Conservation (phyloP, 2,329 filamentous ascomycete genomes). For the Stenocarpella maydis region DNA sequence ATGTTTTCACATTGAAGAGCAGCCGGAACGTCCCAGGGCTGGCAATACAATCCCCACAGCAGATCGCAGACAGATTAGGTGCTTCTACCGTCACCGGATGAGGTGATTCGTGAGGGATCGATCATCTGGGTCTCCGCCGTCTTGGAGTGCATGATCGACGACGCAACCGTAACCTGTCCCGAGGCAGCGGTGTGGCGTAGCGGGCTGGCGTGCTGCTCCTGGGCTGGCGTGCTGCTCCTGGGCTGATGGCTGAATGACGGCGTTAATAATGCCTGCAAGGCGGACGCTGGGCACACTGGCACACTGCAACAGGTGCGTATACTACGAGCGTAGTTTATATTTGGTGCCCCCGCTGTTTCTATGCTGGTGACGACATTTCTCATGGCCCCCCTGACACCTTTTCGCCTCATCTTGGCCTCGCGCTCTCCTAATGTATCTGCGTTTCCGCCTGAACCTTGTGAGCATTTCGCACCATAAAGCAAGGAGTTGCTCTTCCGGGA, state of each 20-base stretch:
- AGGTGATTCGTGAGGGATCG: slow-evolving; percentile 12
- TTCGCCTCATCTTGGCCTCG: slow-evolving; percentile 18
- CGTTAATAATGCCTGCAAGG: background rate
- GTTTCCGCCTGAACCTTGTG: background rate
- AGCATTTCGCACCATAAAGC: background rate
- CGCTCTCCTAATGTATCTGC: slow-evolving; percentile 1
- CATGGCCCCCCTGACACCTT: background rate
- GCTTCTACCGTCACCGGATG: background rate
- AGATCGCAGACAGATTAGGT: background rate
- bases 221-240: slow-evolving; percentile 6
- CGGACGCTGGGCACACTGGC: background rate
- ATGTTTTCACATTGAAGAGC: too few species aligned
- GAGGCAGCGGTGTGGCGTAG: slow-evolving; percentile 25
- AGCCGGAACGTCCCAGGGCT: background rate
- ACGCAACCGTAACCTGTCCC: slow-evolving; percentile 5
- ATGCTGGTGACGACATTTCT: slow-evolving; percentile 13
- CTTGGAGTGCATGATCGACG: background rate
- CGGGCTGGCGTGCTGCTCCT: slow-evolving; percentile 4
- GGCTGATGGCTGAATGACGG: slow-evolving; percentile 2
- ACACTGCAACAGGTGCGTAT: too few species aligned
- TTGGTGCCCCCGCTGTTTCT: background rate
- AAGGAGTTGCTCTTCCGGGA: background rate
- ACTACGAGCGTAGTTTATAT: background rate
- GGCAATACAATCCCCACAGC: slow-evolving; percentile 6
- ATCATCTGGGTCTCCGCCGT: slow-evolving; percentile 10